Evolutionary conservation across 257 asterid genomes (phyloP).

Genomic region (Nicotiana undulata): DNA sequence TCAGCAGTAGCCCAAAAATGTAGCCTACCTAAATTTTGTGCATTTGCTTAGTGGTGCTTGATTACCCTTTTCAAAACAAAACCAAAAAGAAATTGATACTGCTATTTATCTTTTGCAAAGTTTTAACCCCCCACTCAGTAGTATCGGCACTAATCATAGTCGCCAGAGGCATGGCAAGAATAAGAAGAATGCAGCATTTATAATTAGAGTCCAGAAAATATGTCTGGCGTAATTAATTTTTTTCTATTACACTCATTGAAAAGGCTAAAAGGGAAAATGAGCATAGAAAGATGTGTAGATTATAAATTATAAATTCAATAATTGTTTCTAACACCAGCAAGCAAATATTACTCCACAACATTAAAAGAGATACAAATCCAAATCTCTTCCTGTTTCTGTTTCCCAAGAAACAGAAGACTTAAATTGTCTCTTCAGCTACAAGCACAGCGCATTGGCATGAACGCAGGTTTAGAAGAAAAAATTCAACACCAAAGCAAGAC

Average conservation of each 20-base stretch:
- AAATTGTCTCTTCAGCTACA: neutral
- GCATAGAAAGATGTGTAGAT: neutral
- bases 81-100: neutral
- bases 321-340: neutral
- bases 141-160: neutral
- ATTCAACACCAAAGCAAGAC: neutral
- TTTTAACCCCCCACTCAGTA: neutral
- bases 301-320: neutral
- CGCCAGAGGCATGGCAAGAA: neutral
- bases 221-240: neutral
- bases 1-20: neutral
- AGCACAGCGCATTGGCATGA: neutral
- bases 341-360: neutral
- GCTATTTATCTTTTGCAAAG: neutral
- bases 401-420: neutral
- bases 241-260: neutral
- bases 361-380: neutral
- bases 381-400: neutral
- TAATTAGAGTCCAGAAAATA: neutral
- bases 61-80: neutral
- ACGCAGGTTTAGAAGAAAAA: neutral
- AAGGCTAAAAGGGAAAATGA: neutral
- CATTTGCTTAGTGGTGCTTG: neutral
- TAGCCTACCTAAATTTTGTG: neutral
- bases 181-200: neutral